A percentile compares a stretch with the other conserved stretches of the same genome.
These are phyloP conservation scores for Acanthamoeba healyi DNA, from an alignment of 208 protist genomes.

Conservation along the genomic window DNA sequence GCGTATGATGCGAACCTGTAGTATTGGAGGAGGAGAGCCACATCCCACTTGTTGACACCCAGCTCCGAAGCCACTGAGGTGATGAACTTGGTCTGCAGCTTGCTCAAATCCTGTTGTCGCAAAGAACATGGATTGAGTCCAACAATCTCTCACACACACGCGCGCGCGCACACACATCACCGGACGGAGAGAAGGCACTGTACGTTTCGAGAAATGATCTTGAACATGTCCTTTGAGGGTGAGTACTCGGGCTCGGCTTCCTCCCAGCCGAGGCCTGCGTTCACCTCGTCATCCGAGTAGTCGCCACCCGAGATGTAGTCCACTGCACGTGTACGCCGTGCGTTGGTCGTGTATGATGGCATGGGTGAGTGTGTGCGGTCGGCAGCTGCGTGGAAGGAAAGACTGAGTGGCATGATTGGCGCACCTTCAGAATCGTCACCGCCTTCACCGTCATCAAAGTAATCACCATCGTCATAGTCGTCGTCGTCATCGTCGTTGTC, in stretches of 20 bases:
- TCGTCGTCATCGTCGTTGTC: not conserved
- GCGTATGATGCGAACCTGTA: constrained; percentile 44
- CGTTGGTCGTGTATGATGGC: too few species aligned
- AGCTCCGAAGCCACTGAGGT: constrained; percentile 14
- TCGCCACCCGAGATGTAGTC: constrained; percentile 25
- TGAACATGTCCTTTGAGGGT: constrained; percentile 4
- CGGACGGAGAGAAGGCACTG: too few species aligned
- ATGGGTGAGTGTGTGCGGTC: too few species aligned
- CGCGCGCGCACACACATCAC: too few species aligned
- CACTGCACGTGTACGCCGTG: not conserved
- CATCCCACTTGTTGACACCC: constrained; percentile 68
- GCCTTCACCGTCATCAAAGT: constrained; percentile 25
- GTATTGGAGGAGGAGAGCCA: constrained; percentile 42
- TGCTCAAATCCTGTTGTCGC: not conserved
- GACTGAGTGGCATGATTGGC: too few species aligned
- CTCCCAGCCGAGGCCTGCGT: constrained; percentile 44
- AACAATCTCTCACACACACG: too few species aligned
- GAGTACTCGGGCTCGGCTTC: not conserved
- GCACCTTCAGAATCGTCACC: constrained; percentile 53
- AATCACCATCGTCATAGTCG: not conserved
- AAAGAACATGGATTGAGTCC: not conserved
- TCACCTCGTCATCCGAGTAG: constrained; percentile 36
- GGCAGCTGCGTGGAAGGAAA: not conserved
- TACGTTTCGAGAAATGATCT: constrained; percentile 17
- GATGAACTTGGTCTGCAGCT: constrained; percentile 39